Evolutionary conservation across 768 basidiomycete genomes (phyloP).

Genomic region (Amanita subjunquillea): DNA sequence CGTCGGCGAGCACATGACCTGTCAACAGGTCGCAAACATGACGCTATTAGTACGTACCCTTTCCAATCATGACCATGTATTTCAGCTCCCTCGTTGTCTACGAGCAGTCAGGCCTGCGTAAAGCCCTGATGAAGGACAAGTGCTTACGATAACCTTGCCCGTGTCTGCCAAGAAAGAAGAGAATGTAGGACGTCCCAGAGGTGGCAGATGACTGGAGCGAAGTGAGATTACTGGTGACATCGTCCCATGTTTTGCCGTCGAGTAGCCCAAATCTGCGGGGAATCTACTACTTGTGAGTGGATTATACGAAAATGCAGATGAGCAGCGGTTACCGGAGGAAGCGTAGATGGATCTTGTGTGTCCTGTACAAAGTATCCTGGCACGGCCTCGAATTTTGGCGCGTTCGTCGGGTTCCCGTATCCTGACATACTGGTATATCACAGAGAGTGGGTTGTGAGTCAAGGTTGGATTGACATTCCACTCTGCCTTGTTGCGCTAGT

Average conservation of each 20-base stretch:
- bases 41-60: conserved; percentile 27
- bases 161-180: conserved; percentile 58
- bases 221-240: conserved; percentile 28
- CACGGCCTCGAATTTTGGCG: not conserved
- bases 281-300: conserved; percentile 26
- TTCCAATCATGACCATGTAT: conserved; percentile 59
- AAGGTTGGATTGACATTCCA: no score
- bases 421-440: no score
- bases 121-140: not conserved
- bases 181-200: conserved; percentile 39
- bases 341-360: not conserved
- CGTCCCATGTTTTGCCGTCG: conserved; percentile 43
- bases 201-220: conserved; percentile 33
- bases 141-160: conserved; percentile 65
- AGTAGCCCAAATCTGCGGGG: conserved; percentile 49
- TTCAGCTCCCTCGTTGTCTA: conserved; percentile 58
- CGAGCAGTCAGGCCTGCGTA: not conserved
- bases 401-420: no score
- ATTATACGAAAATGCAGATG: not conserved
- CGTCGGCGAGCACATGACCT: not conserved
- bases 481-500: no score
- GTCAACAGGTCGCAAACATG: not conserved
- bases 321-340: conserved; percentile 1
- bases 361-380: not conserved
- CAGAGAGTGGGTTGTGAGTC: no score